These are phyloP conservation scores for Elaeis guineensis DNA, from an alignment of 176 grass and related monocot genomes.

Conservation along the genomic window DNA sequence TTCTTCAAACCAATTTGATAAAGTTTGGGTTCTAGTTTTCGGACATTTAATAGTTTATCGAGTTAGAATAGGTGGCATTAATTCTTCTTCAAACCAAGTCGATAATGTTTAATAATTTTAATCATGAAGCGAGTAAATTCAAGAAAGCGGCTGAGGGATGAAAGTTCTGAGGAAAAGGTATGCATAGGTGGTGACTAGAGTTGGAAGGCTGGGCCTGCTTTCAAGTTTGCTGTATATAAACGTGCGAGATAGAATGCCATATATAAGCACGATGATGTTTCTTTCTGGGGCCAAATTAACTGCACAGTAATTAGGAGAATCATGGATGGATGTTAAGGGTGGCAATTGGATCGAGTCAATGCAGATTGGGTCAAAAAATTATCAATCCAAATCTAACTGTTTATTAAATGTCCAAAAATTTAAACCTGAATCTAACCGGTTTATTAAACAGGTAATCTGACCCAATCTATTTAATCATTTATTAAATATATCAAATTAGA, in stretches of 20 bases:
- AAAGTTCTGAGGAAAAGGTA: conserved; percentile 16
- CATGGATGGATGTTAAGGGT: background rate
- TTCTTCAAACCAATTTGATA: no score
- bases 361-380: background rate
- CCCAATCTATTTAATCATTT: no score
- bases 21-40: no score
- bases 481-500: no score
- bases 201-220: conserved; percentile 16
- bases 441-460: no score
- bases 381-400: background rate
- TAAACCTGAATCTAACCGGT: no score
- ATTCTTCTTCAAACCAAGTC: no score
- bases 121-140: conserved; percentile 26
- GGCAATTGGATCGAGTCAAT: no score
- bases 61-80: no score
- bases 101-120: background rate
- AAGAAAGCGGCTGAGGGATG: conserved; percentile 26
- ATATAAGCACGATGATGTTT: background rate
- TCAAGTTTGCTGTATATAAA: background rate
- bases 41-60: no score
- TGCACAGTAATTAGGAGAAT: background rate
- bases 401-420: no score
- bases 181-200: conserved; percentile 33
- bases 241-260: background rate
- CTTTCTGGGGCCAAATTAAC: background rate